Evolutionary conservation across 176 grass and related monocot species (phyloP), one percentile per base, ranked within the genome.

Genomic region (Alloteropsis semialata): DNA sequence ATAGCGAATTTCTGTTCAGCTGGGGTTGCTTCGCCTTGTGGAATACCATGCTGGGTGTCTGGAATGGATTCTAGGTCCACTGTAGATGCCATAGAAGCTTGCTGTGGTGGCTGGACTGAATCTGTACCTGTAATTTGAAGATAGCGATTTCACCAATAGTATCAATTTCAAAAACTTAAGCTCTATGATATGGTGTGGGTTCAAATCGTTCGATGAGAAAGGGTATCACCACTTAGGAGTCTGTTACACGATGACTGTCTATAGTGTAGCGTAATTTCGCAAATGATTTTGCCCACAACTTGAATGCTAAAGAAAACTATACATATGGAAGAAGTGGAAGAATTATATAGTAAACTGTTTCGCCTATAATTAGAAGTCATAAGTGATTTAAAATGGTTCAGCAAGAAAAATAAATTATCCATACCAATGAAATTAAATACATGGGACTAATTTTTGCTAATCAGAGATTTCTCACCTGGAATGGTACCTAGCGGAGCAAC

Each of bases 1-100:
- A 55, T 13, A 63, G 21, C 8, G 72, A 49, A 16, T 63, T 80
- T 72, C 54, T 70, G 15, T 61, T 29, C 53, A 60, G 14, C 48
- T 19, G 73, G 17, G 21, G 65, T 37, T 43, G 29, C 29, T 78
- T 78, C 42, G 3, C 43, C 39, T 64, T 48, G 56, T 78, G 76
- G 27, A 58, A 22, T 36, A 63, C 17, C 58, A 78, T 5, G 58
- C 29, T 78, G 41, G 42, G 58, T 34, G 3, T 64, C 25, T 9
- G 24, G 39, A 63, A 19, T 5, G 22, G 75, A 78, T 78, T 27
- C 57, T 51, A 3, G 28, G 28, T 51, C 4, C 44, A 28, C 44
- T 45, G 42, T 78, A 36, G 14, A 45, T 72, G 24, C 43, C 15
- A 48, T 48, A 57, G 69, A 64, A 83, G 71, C 59, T 76, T n/a